phyloP scores from a whole-genome alignment of 805 yeast genomes.

The Naumovozyma castellii region DNA sequence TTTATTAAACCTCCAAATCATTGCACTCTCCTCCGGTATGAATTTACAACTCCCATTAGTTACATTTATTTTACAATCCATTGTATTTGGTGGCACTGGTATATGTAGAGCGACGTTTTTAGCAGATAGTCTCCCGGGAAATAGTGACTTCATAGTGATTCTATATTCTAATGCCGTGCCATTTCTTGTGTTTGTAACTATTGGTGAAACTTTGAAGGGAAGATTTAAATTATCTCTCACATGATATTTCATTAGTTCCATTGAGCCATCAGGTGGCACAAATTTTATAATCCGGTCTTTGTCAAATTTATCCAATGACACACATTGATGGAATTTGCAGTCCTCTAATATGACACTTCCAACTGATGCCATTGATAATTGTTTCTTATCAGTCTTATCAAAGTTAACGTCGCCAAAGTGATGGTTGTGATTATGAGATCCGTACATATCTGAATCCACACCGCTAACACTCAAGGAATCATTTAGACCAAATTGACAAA shows the following conservation, averaged over 20 bases:
- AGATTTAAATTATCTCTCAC: conserved; percentile 48
- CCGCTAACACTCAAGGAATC: conserved; percentile 34
- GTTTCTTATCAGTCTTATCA: conserved; percentile 14
- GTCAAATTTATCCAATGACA: conserved; percentile 60
- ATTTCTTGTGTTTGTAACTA: conserved; percentile 34
- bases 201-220: conserved; percentile 62
- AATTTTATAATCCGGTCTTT: conserved; percentile 56
- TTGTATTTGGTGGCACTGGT: conserved; percentile 59
- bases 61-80: conserved; percentile 37
- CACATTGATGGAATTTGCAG: conserved; percentile 82
- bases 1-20: conserved; percentile 64
- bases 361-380: conserved; percentile 34
- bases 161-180: conserved; percentile 45
- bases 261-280: conserved; percentile 81
- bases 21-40: conserved; percentile 51
- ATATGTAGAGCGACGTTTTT: conserved; percentile 53
- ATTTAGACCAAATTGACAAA: conserved; percentile 70
- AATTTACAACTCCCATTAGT: conserved; percentile 62
- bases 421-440: conserved; percentile 5
- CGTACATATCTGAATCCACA: conserved; percentile 5
- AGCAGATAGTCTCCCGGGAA: conserved; percentile 49
- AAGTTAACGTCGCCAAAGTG: conserved; percentile 21
- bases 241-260: conserved; percentile 72
- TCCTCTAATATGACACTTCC: conserved; percentile 57
- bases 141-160: conserved; percentile 54